These are phyloP conservation scores for Colletotrichum tofieldiae DNA, from an alignment of 2,329 filamentous ascomycete genomes.

Conservation along the genomic window DNA sequence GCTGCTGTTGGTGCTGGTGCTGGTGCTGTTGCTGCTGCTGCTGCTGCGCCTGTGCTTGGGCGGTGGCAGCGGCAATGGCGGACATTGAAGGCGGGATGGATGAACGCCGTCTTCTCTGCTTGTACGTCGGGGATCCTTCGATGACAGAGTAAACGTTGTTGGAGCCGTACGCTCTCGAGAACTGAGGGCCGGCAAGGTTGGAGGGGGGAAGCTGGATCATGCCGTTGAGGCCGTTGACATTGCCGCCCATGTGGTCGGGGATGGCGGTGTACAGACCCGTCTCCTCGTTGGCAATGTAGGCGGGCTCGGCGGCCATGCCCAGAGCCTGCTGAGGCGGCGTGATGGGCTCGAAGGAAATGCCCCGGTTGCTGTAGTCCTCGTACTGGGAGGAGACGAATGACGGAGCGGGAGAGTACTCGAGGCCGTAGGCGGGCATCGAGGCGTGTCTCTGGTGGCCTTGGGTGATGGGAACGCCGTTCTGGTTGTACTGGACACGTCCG, in stretches of 20 bases:
- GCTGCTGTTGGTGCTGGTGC: constrained; percentile 50
- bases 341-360: constrained; percentile 95
- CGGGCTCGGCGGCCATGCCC: constrained; percentile 86
- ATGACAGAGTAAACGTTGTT: constrained; percentile 96
- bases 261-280: constrained; percentile 96
- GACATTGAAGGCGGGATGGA: constrained; percentile 88
- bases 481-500: constrained; percentile 87
- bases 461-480: constrained; percentile 88
- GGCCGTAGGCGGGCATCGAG: constrained; percentile 95
- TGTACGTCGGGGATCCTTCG: constrained; percentile 98
- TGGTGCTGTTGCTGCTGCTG: constrained; percentile 47
- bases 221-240: constrained; percentile 83
- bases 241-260: constrained; percentile 84
- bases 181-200: constrained; percentile 85
- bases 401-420: constrained; percentile 97
- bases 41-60: constrained; percentile 66
- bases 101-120: constrained; percentile 93
- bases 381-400: constrained; percentile 99
- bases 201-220: constrained; percentile 93
- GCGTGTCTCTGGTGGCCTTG: constrained; percentile 92
- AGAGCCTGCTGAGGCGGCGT: constrained; percentile 94
- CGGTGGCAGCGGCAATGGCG: constrained; percentile 77
- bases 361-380: constrained; percentile 97
- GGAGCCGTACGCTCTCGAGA: constrained; percentile 78
- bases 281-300: constrained; percentile 98